A percentile compares a stretch with the other conserved stretches of the same genome.
These are phyloP conservation scores for Cenchrus americanus DNA, from an alignment of 176 grass and related monocot genomes.

Conservation along the genomic window DNA sequence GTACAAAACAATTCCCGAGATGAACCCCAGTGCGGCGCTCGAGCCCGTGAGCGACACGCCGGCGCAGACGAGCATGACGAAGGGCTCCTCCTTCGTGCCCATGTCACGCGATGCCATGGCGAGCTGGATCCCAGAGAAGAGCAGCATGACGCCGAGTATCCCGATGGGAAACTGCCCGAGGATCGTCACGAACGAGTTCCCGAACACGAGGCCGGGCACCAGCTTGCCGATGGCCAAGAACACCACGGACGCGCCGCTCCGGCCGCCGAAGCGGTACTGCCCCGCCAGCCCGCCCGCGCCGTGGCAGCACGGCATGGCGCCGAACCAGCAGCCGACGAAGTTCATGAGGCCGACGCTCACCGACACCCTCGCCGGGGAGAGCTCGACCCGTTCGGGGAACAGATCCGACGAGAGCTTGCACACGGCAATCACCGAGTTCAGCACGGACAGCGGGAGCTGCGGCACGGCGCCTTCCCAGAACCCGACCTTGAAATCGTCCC, in stretches of 20 bases:
- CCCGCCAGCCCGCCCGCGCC: constrained; percentile 83
- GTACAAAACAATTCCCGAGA: constrained; percentile 61
- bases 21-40: constrained; percentile 80
- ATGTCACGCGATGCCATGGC: constrained; percentile 96
- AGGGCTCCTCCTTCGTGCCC: constrained; percentile 82
- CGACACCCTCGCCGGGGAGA: constrained; percentile 72
- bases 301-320: constrained; percentile 93
- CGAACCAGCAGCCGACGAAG: constrained; percentile 91
- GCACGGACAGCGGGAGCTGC: constrained; percentile 81
- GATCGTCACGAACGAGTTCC: constrained; percentile 79
- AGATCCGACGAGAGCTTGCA: constrained; percentile 95
- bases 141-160: constrained; percentile 81
- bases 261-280: constrained; percentile 85
- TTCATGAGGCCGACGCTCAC: constrained; percentile 88
- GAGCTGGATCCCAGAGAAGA: constrained; percentile 91
- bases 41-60: constrained; percentile 79
- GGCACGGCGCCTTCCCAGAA: constrained; percentile 79
- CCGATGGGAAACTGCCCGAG: constrained; percentile 76
- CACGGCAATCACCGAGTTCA: constrained; percentile 92
- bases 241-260: constrained; percentile 86
- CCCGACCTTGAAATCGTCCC: constrained; percentile 77
- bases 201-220: constrained; percentile 65
- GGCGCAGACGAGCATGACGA: constrained; percentile 84
- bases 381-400: constrained; percentile 67
- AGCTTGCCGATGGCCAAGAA: constrained; percentile 80